Base-by-base conservation (phyloP, 2,329 filamentous ascomycete genomes). In the Penicillium polonicum region DNA sequence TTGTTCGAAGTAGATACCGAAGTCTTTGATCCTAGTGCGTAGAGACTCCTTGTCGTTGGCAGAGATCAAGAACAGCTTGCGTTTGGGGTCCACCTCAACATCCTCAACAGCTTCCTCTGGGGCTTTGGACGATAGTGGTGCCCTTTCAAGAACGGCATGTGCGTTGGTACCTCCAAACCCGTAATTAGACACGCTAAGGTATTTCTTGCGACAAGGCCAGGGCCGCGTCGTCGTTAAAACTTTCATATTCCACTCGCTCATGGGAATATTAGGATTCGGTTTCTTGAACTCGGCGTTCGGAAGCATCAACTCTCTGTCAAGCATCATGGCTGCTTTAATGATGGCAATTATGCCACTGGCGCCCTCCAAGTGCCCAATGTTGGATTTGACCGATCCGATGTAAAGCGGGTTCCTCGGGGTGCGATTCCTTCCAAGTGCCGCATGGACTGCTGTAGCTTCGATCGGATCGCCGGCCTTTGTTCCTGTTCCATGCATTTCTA, bases 391-490 rank as follows among this genome's bases (percentile, higher is more conserved):
- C 0, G 61, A 63, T 35, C 68, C 68, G 48, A 72, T 62, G 21
- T 66, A 67, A 33, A 66, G 63, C 5, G 64, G 63, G 19, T 64
- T 64, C 25, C 58, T 60, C 0, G 53, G 21, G 10, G 54, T 63
- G 1, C 64, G 60, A 23, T 59, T 57, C 25, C 58, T 39, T 36
- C 63, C 64, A 7, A 66, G 50, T 5, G 63, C 63, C n/a, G 49
- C 46, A 31, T 67, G 60, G 4, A 66, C 60, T 1, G 64, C 64
- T 10, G 33, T 41, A 13, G 61, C 61, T 55, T 85, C 83, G 29
- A 83, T 79, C 0, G 83, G 82, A 55, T 85, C 83, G 7, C 83
- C 83, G 2, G 80, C 78, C 49, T 78, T 86, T 81, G 21, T 66
- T 27, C 64, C 64, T 12, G 64, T 66, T 1, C 64, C 64, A 38